These are phyloP conservation scores for Colletotrichum incanum DNA, from an alignment of 2,329 filamentous ascomycete genomes.

Conservation along the genomic window DNA sequence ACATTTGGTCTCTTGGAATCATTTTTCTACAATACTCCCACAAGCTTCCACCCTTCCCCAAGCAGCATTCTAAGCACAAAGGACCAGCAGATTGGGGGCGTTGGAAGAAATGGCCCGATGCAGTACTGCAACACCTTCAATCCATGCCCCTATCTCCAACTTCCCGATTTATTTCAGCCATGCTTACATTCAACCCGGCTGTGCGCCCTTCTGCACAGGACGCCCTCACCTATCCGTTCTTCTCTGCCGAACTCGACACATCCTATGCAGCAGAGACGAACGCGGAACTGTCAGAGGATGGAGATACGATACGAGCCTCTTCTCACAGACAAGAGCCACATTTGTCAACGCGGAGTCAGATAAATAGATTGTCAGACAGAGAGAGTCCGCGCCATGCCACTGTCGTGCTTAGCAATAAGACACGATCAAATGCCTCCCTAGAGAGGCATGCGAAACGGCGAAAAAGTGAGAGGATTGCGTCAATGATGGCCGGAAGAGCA, in stretches of 20 bases:
- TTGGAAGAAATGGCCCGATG: background rate
- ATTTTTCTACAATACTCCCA: conserved; percentile 1
- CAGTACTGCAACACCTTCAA: conserved; percentile 1
- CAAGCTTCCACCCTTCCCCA: background rate
- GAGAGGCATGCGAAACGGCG: too few species aligned
- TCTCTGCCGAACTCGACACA: too few species aligned
- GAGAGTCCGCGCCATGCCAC: too few species aligned
- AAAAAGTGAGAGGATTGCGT: too few species aligned
- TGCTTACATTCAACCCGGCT: background rate
- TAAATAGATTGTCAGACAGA: too few species aligned
- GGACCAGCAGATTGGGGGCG: too few species aligned
- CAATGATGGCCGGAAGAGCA: too few species aligned
- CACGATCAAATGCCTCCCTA: too few species aligned
- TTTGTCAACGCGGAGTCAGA: too few species aligned
- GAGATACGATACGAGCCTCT: background rate
- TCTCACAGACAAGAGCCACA: background rate
- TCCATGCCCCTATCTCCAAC: background rate
- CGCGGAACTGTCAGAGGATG: background rate
- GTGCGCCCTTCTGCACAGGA: background rate
- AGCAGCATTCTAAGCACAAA: background rate
- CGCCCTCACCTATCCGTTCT: too few species aligned
- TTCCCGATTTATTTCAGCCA: background rate
- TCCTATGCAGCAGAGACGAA: too few species aligned
- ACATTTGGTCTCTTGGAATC: conserved; percentile 4
- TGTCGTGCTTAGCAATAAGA: too few species aligned